These are phyloP conservation scores for Colletotrichum zoysiae DNA, from an alignment of 2,329 filamentous ascomycete species.

Conservation along the genomic window DNA sequence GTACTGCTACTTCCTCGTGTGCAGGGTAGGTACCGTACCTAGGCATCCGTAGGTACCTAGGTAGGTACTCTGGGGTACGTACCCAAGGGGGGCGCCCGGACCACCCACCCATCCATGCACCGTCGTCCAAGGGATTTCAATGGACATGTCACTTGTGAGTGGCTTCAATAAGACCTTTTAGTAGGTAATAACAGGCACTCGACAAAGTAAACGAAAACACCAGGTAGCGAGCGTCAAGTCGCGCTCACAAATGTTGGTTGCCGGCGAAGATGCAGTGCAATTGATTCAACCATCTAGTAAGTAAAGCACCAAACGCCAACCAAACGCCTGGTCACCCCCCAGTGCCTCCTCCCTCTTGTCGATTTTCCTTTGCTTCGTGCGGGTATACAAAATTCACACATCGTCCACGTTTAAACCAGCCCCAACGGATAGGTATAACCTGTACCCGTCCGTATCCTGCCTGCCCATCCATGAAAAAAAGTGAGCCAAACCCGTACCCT, in stretches of 20 bases:
- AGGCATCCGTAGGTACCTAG: too few species aligned
- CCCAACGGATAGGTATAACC: not conserved
- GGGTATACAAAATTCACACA: slow-evolving; percentile 33
- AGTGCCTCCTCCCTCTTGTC: not conserved
- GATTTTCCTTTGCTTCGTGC: not conserved
- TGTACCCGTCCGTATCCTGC: too few species aligned
- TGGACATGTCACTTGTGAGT: slow-evolving; percentile 2
- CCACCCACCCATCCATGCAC: slow-evolving; percentile 1
- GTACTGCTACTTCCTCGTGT: not conserved
- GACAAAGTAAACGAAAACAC: not conserved
- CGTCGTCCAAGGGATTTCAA: not conserved
- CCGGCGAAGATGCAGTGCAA: not conserved
- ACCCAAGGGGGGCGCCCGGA: not conserved
- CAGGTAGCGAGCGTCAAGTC: not conserved
- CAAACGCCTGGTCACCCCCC: slow-evolving; percentile 19
- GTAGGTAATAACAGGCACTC: not conserved
- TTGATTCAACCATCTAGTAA: not conserved
- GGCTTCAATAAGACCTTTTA: too few species aligned
- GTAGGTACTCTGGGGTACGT: too few species aligned
- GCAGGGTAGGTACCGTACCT: too few species aligned
- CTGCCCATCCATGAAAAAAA: not conserved
- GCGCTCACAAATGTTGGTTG: not conserved
- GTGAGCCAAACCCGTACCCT: not conserved
- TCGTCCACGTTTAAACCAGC: slow-evolving; percentile 8
- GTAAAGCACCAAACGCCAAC: not conserved